A percentile compares a stretch with the other conserved stretches of the same genome.
Conservation (phyloP, 805 yeast genomes). For the Saturnispora ahearnii region DNA sequence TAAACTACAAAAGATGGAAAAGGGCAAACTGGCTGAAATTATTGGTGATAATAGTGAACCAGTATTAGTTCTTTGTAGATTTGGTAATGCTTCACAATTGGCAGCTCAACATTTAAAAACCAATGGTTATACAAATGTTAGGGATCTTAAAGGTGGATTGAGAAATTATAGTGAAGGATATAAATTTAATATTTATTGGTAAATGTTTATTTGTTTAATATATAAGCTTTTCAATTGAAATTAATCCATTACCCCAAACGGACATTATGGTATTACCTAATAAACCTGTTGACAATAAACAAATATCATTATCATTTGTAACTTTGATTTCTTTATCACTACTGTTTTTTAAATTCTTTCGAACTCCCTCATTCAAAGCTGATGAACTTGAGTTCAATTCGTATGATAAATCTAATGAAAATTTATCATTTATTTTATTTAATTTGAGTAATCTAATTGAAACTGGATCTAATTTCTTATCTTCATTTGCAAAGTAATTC, state of each 20-base stretch:
- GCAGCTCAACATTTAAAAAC: slow-evolving; percentile 54
- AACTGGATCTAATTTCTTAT: slow-evolving; percentile 10
- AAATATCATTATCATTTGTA: slow-evolving; percentile 14
- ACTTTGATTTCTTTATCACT: background rate
- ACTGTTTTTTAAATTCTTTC: slow-evolving; percentile 4
- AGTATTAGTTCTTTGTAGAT: slow-evolving; percentile 66
- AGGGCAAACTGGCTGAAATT: slow-evolving; percentile 9
- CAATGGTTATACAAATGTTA: slow-evolving; percentile 39
- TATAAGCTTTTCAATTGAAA: slow-evolving; percentile 22
- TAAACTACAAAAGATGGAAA: slow-evolving; percentile 30
- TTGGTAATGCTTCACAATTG: slow-evolving; percentile 83
- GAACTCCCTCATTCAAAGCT: slow-evolving; percentile 5
- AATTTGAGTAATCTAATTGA: slow-evolving; percentile 19
- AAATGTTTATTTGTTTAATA: slow-evolving; percentile 16
- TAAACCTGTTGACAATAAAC: slow-evolving; percentile 7
- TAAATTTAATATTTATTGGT: slow-evolving; percentile 19
- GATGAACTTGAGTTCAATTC: slow-evolving; percentile 8
- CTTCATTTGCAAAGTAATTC: slow-evolving; percentile 7
- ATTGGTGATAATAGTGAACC: slow-evolving; percentile 6
- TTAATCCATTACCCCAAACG: slow-evolving; percentile 24
- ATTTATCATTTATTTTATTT: slow-evolving; percentile 13
- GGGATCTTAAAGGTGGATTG: slow-evolving; percentile 75
- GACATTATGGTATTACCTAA: slow-evolving; percentile 16
- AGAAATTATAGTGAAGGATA: slow-evolving; percentile 11
- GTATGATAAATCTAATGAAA: slow-evolving; percentile 19